A percentile compares a stretch with the other conserved stretches of the same genome.
Conservation (phyloP, 768 basidiomycete species). For the Tulasnella sp. region DNA sequence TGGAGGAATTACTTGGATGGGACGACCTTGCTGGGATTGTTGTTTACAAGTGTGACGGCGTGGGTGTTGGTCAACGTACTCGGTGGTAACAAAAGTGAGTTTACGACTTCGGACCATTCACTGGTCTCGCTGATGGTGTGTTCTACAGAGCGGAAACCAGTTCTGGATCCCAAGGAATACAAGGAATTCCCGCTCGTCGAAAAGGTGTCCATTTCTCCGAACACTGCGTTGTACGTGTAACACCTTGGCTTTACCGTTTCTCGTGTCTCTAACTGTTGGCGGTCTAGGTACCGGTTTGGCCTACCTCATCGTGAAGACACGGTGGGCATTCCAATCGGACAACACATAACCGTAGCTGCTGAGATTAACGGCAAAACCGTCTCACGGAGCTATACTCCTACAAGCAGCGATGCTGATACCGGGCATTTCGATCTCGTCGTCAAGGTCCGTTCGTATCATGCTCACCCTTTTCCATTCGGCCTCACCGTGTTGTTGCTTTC, state of each 20-base stretch:
- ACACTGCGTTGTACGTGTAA: conserved; percentile 78
- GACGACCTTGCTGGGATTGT: not conserved
- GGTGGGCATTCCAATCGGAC: conserved; percentile 89
- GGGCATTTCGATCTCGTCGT: conserved; percentile 94
- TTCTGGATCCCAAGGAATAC: conserved; percentile 65
- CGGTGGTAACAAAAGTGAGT: conserved; percentile 13
- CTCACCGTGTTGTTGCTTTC: not conserved
- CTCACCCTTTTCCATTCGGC: not conserved
- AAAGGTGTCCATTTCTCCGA: conserved; percentile 79
- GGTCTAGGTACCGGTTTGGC: conserved; percentile 75
- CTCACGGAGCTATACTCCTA: conserved; percentile 89
- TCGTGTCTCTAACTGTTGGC: conserved; percentile 2
- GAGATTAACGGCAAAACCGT: conserved; percentile 86
- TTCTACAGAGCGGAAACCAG: conserved; percentile 48
- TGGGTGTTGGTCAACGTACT: conserved; percentile 9
- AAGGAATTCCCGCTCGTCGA: conserved; percentile 66
- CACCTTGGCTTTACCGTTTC: no score
- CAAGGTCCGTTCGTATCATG: conserved; percentile 48
- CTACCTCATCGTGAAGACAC: conserved; percentile 61
- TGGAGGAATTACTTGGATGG: not conserved
- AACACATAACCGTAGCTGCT: conserved; percentile 87
- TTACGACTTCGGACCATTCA: no score
- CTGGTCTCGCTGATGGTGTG: not conserved
- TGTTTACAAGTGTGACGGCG: conserved; percentile 12
- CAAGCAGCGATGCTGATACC: conserved; percentile 80